Evolutionary conservation across 2,329 filamentous ascomycete species (phyloP).

Genomic region (Pseudocercospora macadamiae): DNA sequence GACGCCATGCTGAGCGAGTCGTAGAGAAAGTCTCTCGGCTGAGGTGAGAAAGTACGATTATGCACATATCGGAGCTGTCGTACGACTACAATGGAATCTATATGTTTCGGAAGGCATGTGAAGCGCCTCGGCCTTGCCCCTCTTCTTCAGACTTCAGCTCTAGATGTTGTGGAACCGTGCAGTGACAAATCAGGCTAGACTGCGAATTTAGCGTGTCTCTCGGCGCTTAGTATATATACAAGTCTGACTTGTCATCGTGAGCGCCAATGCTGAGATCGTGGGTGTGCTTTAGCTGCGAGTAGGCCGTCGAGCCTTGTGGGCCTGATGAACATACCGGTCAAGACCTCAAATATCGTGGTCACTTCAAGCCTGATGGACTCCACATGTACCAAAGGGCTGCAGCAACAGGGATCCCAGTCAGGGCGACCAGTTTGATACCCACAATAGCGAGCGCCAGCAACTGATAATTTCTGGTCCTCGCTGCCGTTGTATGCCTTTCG

Average conservation of each 20-base stretch:
- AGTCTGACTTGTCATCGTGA: background rate
- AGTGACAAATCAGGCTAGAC: background rate
- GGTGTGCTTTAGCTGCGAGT: too few relatives aligned
- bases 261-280: background rate
- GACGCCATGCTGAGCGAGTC: too few relatives aligned
- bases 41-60: background rate
- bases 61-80: background rate
- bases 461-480: background rate
- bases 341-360: background rate
- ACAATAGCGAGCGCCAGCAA: background rate
- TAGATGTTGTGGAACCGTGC: background rate
- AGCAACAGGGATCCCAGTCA: background rate
- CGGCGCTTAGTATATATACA: background rate
- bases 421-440: background rate
- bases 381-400: background rate
- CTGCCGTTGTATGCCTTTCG: background rate
- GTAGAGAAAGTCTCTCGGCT: background rate
- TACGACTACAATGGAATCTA: background rate
- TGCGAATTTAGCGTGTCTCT: background rate
- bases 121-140: background rate
- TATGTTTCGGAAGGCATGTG: background rate
- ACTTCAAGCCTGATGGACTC: background rate
- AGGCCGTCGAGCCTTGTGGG: too few relatives aligned
- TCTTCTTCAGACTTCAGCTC: background rate
- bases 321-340: background rate